A percentile compares a stretch with the other conserved stretches of the same genome.
Conservation (phyloP, 2,329 filamentous ascomycete species). For the Aspergillus ustus region DNA sequence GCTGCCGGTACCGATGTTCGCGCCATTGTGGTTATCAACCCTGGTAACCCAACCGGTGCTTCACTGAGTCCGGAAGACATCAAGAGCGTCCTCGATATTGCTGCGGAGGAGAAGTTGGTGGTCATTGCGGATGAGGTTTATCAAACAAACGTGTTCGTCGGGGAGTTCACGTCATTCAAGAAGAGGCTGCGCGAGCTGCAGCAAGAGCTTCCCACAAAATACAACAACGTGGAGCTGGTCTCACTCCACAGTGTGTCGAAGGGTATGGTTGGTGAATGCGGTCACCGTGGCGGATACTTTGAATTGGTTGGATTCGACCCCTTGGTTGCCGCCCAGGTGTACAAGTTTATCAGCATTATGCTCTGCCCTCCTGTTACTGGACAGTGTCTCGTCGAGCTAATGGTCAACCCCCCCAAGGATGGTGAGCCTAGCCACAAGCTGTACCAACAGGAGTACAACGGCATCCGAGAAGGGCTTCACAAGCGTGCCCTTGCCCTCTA, state of each 20-base stretch:
- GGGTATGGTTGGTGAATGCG: slow-evolving; percentile 98
- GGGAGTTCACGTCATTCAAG: slow-evolving; percentile 96
- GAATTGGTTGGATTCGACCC: slow-evolving; percentile 89
- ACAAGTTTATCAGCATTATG: slow-evolving; percentile 98
- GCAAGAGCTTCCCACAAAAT: slow-evolving; percentile 71
- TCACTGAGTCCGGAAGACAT: slow-evolving; percentile 80
- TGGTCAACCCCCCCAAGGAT: slow-evolving; percentile 90
- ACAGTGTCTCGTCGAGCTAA: slow-evolving; percentile 94
- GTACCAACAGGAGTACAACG: slow-evolving; percentile 83
- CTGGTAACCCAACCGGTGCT: slow-evolving; percentile 94
- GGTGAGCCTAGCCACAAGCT: slow-evolving; percentile 84
- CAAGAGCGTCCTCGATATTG: slow-evolving; percentile 82
- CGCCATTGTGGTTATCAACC: slow-evolving; percentile 96
- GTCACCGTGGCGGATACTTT: slow-evolving; percentile 96
- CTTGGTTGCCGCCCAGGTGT: slow-evolving; percentile 88
- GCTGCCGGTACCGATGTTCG: slow-evolving; percentile 81
- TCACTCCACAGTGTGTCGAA: slow-evolving; percentile 94
- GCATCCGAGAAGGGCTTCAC: slow-evolving; percentile 77
- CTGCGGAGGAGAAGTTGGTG: slow-evolving; percentile 81
- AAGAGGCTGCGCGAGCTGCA: slow-evolving; percentile 80
- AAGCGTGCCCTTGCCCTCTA: slow-evolving; percentile 83
- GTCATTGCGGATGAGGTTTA: slow-evolving; percentile 97
- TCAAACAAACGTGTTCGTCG: slow-evolving; percentile 97
- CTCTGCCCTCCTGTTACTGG: slow-evolving; percentile 94
- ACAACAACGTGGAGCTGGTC: slow-evolving; percentile 83